Conservation (phyloP, 2,329 filamentous ascomycete species). For the Cyclaneusma minus region DNA sequence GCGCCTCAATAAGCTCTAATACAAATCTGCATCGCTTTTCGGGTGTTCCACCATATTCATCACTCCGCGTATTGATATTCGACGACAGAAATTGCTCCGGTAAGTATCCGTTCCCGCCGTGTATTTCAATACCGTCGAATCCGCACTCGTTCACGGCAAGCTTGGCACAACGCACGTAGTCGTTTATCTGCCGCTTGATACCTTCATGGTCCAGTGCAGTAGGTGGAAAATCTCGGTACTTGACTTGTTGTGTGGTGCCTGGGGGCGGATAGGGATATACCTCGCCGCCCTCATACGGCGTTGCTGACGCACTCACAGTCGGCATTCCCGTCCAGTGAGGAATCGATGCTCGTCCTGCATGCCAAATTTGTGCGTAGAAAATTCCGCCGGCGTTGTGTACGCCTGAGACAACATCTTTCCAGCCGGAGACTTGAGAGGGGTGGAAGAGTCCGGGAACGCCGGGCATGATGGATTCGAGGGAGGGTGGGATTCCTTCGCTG, state of each 20-base stretch:
- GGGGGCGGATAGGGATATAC: slow-evolving; percentile 24
- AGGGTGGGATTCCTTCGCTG: slow-evolving; percentile 31
- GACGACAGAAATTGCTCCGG: slow-evolving; percentile 24
- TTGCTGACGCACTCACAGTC: slow-evolving; percentile 24
- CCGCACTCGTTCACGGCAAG: slow-evolving; percentile 33
- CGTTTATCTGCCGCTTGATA: slow-evolving; percentile 19
- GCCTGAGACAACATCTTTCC: slow-evolving; percentile 38
- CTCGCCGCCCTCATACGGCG: slow-evolving; percentile 27
- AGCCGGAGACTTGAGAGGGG: slow-evolving; percentile 31
- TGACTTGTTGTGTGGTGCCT: slow-evolving; percentile 20
- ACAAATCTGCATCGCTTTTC: slow-evolving; percentile 30
- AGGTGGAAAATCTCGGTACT: slow-evolving; percentile 25
- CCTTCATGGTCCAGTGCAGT: slow-evolving; percentile 28
- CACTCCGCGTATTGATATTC: slow-evolving; percentile 21
- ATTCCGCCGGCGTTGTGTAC: slow-evolving; percentile 39
- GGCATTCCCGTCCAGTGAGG: slow-evolving; percentile 20
- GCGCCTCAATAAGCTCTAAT: slow-evolving; percentile 33
- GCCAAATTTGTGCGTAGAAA: slow-evolving; percentile 43
- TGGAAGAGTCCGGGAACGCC: slow-evolving; percentile 37
- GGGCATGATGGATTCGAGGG: slow-evolving; percentile 22
- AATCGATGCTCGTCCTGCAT: slow-evolving; percentile 32
- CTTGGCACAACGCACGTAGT: slow-evolving; percentile 19
- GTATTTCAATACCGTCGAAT: slow-evolving; percentile 22
- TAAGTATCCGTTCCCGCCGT: slow-evolving; percentile 25
- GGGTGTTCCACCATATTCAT: slow-evolving; percentile 19